Evolutionary conservation across 345 rosid species (phyloP), one percentile per base, ranked within the genome.

Genomic region (Brassica rapa): DNA sequence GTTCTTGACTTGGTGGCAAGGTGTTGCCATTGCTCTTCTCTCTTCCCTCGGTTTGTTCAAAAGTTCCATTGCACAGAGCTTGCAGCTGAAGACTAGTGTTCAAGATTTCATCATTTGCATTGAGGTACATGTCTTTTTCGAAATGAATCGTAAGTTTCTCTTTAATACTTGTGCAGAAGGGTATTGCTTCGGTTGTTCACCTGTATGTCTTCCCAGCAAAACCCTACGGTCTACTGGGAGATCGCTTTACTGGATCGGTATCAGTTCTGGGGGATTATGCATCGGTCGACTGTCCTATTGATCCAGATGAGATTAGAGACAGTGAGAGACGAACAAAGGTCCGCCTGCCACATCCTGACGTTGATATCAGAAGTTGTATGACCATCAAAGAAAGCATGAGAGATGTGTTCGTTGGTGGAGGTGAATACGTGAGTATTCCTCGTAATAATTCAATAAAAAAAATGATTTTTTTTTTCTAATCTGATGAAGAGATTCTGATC

Each of bases 1-100:
- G 74, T 95, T 95, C 84, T 82, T 93, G 85, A 95, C 98, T 74
- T 93, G 98, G 98, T 93, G 99, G 98, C 98, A 95, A 88, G 98
- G 99, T 75, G 96, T 91, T 68, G 94, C 97, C 23, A 95, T 95
- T 78, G 98, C 99, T 83, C 83, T 93, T 68, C 83, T 95, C 71
- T 89, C 77, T 81, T 19, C 21, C 21, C 21, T 19, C 21, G 21
- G 21, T 19, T 19, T 19, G 21, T 19, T 19, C 21, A 19, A 88
- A 84, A 88, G 93, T 83, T 82, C 92, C 15, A 82, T 91, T 68
- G 96, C 97, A 64, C 91, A 93, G 84, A 89, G 87, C 79, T 87
- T 90, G 87, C 92, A 91, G 84, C 80, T 89, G 70, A 90, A 93
- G 86, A 89, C 99, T 35, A 89, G 96, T 68, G 89, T 95, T 68